A percentile compares a stretch with the other conserved stretches of the same genome.
phyloP scores from a whole-genome alignment of 116 monocot species.

The Thalassia testudinum region DNA sequence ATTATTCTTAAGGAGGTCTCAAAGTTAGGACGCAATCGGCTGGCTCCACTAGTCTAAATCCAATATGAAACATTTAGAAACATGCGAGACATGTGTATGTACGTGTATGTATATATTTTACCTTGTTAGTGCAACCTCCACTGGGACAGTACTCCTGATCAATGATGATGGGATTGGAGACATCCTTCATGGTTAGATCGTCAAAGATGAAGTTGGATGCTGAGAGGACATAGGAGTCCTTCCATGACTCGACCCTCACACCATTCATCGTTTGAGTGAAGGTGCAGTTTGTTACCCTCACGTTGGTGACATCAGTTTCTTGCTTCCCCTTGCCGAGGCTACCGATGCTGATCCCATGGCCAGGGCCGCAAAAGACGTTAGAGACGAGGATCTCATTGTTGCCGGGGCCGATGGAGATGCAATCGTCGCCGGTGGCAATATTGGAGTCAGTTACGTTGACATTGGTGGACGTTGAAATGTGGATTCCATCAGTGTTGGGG shows the following conservation, averaged over 20 bases:
- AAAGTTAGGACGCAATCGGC: too few relatives aligned
- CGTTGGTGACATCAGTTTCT: constrained; percentile 12
- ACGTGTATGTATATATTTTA: background rate
- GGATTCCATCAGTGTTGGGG: constrained; percentile 35
- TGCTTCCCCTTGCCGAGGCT: constrained; percentile 17
- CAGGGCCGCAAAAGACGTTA: constrained; percentile 20
- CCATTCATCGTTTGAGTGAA: constrained; percentile 22
- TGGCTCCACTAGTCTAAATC: too few relatives aligned
- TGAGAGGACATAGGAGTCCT: constrained; percentile 15
- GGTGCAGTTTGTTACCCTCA: constrained; percentile 15
- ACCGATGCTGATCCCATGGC: constrained; percentile 39
- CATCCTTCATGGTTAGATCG: constrained; percentile 39
- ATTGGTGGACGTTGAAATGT: constrained; percentile 9
- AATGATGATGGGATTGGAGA: constrained; percentile 49
- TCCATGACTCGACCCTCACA: constrained; percentile 46
- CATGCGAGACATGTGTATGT: too few relatives aligned
- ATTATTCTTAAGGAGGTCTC: too few relatives aligned
- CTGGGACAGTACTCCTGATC: constrained; percentile 50
- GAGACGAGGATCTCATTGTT: constrained; percentile 8
- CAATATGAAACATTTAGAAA: too few relatives aligned
- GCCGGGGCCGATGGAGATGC: constrained; percentile 22
- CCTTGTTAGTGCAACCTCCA: constrained; percentile 5
- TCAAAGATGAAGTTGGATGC: constrained; percentile 35
- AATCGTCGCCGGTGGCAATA: constrained; percentile 35
- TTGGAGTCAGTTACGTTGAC: constrained; percentile 3